Evolutionary conservation across 257 asterid genomes (phyloP).

Genomic region (Solanum infundibuliforme): DNA sequence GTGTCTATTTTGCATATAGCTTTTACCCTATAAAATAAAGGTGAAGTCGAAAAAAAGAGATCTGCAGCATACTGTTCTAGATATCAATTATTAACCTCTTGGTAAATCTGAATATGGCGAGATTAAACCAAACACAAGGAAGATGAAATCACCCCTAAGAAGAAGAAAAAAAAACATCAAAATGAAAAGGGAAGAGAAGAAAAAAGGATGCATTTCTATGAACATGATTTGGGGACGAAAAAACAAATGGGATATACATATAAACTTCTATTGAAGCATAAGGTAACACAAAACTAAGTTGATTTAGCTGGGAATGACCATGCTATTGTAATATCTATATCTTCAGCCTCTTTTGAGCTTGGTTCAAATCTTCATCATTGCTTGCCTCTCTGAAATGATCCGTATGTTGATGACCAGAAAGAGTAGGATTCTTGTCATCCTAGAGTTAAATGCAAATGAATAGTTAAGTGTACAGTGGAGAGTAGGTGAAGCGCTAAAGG

Average conservation of each 20-base stretch:
- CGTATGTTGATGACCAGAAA: constrained; percentile 27
- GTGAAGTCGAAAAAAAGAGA: not conserved
- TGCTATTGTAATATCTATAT: constrained; percentile 10
- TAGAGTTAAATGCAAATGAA: not conserved
- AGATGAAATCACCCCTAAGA: not conserved
- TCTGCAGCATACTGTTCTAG: not conserved
- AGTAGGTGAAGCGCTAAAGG: not conserved
- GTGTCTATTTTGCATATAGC: not conserved
- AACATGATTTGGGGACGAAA: not conserved
- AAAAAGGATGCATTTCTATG: not conserved
- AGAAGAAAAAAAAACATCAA: not conserved
- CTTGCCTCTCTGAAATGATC: constrained; percentile 28
- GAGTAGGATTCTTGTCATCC: constrained; percentile 18
- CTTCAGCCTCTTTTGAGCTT: constrained; percentile 57
- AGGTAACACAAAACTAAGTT: not conserved
- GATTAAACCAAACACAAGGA: not conserved
- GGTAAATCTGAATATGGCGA: not conserved
- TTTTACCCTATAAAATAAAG: not conserved
- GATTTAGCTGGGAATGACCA: not conserved
- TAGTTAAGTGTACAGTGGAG: not conserved
- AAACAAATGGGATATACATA: not conserved
- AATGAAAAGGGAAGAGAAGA: not conserved
- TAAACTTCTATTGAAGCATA: not conserved
- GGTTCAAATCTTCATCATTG: constrained; percentile 35
- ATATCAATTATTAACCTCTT: not conserved